phyloP scores from a whole-genome alignment of 2,329 filamentous ascomycete genomes.

The Alternaria arborescens region DNA sequence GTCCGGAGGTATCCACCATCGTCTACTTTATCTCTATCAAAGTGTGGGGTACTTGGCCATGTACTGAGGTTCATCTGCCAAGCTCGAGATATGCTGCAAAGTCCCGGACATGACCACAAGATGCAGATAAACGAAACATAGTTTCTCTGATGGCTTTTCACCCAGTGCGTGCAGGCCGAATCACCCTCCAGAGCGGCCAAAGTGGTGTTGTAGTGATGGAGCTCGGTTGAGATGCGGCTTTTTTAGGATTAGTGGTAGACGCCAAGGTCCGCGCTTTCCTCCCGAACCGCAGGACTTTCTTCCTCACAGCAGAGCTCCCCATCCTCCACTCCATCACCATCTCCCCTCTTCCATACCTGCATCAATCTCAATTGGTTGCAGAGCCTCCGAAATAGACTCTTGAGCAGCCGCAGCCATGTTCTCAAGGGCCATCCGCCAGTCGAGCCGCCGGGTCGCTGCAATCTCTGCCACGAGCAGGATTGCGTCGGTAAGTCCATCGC shows the following conservation, averaged over 20 bases:
- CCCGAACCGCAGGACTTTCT: conserved; percentile 42
- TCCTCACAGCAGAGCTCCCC: conserved; percentile 43
- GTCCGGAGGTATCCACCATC: conserved; percentile 3
- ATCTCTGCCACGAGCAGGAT: conserved; percentile 91
- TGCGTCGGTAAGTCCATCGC: conserved; percentile 84
- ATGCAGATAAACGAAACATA: background rate
- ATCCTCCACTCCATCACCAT: conserved; percentile 50
- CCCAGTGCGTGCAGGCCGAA: background rate
- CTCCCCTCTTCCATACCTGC: conserved; percentile 52
- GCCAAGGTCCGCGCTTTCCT: conserved; percentile 40
- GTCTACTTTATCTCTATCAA: conserved; percentile 3
- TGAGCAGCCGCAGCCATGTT: conserved; percentile 75
- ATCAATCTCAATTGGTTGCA: conserved; percentile 57
- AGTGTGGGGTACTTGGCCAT: conserved; percentile 1
- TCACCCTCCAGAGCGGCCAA: background rate
- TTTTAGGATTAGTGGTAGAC: conserved; percentile 32
- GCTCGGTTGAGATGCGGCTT: conserved; percentile 21
- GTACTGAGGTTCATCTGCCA: background rate
- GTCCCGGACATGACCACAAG: too few species aligned
- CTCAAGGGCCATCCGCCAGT: conserved; percentile 97
- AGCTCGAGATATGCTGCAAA: background rate
- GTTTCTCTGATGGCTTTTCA: rapidly evolving
- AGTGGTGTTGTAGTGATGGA: conserved; percentile 4
- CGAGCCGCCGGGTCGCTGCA: conserved; percentile 92
- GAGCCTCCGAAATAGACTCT: conserved; percentile 53